phyloP scores from a whole-genome alignment of 2,329 filamentous ascomycete species.

The Chaetothyriales sp. region DNA sequence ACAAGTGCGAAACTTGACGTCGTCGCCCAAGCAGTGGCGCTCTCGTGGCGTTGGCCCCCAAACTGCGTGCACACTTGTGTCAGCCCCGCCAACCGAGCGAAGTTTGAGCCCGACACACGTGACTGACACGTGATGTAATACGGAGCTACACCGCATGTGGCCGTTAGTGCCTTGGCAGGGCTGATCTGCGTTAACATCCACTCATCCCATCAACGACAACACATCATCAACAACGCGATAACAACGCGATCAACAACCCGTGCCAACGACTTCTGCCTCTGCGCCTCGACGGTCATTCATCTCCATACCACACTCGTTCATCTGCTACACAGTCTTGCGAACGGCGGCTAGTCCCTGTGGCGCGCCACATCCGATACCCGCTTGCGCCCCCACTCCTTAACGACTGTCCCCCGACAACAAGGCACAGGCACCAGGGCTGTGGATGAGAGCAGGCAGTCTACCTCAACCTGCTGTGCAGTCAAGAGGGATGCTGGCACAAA shows the following conservation, averaged over 20 bases:
- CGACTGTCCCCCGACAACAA: not conserved
- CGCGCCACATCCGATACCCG: not conserved
- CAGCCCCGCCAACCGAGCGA: not conserved
- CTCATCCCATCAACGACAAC: not conserved
- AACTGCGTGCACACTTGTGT: not conserved
- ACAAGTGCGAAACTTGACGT: not conserved
- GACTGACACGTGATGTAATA: not conserved
- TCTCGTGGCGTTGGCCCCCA: not conserved
- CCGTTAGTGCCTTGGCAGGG: not conserved
- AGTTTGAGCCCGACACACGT: not conserved
- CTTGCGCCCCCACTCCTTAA: not conserved
- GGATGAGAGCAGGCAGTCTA: conserved; percentile 9
- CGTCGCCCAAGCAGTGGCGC: not conserved
- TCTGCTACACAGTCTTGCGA: not conserved
- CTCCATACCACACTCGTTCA: not conserved
- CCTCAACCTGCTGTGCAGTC: conserved; percentile 21
- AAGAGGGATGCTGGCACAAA: conserved; percentile 28
- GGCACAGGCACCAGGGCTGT: not conserved
- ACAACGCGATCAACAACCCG: not conserved
- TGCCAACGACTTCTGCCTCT: not conserved
- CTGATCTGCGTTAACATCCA: not conserved
- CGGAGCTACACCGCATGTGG: not conserved
- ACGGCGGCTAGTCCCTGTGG: not conserved
- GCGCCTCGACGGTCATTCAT: no score
- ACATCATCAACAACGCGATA: not conserved